These are phyloP conservation scores for Stachybotrys echinatus DNA, from an alignment of 2,329 filamentous ascomycete species.

Conservation along the genomic window DNA sequence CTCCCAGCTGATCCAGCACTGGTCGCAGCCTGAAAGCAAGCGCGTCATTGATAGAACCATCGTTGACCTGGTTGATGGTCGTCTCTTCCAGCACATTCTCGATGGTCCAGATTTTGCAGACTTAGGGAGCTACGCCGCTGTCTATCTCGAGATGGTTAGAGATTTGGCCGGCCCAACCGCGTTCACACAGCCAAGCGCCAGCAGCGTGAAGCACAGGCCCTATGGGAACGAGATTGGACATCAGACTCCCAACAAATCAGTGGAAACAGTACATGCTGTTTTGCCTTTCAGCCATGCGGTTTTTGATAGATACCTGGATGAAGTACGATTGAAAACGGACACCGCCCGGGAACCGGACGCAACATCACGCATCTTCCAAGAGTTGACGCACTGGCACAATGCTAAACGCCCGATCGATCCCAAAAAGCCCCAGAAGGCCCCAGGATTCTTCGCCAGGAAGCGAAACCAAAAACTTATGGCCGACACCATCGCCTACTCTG, in stretches of 20 bases:
- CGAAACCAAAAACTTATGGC: constrained; percentile 61
- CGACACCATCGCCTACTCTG: constrained; percentile 63
- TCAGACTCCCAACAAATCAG: no score
- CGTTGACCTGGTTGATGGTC: constrained; percentile 26
- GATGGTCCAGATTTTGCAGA: not conserved
- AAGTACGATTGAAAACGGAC: constrained; percentile 31
- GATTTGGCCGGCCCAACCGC: not conserved
- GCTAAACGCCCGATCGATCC: constrained; percentile 44
- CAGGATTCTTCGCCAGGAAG: constrained; percentile 28
- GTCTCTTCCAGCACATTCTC: constrained; percentile 18
- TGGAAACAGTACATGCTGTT: constrained; percentile 18
- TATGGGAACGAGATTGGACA: no score
- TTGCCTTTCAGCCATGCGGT: constrained; percentile 42
- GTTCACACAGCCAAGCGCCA: not conserved
- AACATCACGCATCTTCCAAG: constrained; percentile 34
- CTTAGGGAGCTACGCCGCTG: constrained; percentile 2
- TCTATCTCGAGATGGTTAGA: not conserved
- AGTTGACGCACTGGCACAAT: constrained; percentile 59
- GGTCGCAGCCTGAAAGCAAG: not conserved
- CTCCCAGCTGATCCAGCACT: constrained; percentile 9
- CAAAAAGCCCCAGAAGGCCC: constrained; percentile 18
- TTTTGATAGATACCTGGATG: constrained; percentile 38
- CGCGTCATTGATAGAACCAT: constrained; percentile 8
- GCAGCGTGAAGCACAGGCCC: no score
- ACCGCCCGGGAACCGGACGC: constrained; percentile 13